Conservation (phyloP, 768 basidiomycete species). For the Leucocoprinus birnbaumii region DNA sequence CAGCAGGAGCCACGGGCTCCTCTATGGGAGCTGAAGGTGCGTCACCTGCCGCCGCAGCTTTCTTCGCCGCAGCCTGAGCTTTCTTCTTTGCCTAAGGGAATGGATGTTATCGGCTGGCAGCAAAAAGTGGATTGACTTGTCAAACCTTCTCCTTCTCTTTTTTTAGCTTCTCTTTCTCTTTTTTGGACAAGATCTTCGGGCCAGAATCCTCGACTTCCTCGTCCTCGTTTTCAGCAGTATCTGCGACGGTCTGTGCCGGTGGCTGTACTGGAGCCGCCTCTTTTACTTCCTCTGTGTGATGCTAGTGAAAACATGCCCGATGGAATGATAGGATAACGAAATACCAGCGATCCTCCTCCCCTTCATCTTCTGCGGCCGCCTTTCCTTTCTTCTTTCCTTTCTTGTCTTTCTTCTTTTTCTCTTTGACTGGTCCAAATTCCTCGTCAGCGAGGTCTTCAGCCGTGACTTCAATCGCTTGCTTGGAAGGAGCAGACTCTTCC, state of each 20-base stretch:
- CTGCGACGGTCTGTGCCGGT: constrained; percentile 24
- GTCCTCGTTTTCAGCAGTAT: constrained; percentile 37
- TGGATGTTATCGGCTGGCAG: constrained; percentile 1
- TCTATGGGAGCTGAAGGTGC: constrained; percentile 15
- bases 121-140: not conserved
- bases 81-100: constrained; percentile 84
- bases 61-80: constrained; percentile 88
- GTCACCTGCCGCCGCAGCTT: constrained; percentile 34
- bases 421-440: constrained; percentile 65
- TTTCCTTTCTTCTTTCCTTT: constrained; percentile 55
- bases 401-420: constrained; percentile 63
- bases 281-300: constrained; percentile 13
- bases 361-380: constrained; percentile 35
- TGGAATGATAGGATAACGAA: not conserved
- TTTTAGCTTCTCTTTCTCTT: constrained; percentile 96
- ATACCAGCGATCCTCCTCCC: constrained; percentile 18
- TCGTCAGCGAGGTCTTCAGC: constrained; percentile 76
- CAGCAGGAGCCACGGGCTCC: constrained; percentile 18
- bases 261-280: constrained; percentile 19
- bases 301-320: not conserved
- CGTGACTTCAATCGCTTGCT: constrained; percentile 47
- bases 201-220: constrained; percentile 58
- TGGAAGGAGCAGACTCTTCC: constrained; percentile 25
- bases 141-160: constrained; percentile 95
- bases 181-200: constrained; percentile 79